A percentile compares a stretch with the other conserved stretches of the same genome.
phyloP scores from a whole-genome alignment of 2,329 filamentous ascomycete genomes.

The Aphanocladium album region DNA sequence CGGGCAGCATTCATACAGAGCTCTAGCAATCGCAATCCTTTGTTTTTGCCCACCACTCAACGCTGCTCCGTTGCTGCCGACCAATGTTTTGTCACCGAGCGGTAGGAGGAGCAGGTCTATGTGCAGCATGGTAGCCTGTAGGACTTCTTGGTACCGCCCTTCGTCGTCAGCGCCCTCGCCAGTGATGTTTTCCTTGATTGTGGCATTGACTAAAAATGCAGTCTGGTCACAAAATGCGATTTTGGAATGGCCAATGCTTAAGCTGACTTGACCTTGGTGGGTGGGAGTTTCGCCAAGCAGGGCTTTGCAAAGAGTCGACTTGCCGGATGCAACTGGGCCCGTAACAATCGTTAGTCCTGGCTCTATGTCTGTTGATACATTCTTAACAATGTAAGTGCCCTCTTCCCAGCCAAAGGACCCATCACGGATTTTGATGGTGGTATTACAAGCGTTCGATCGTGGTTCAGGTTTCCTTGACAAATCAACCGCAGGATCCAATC shows the following conservation, averaged over 20 bases:
- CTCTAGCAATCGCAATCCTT: slow-evolving; percentile 24
- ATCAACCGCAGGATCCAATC: no score
- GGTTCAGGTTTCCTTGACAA: no score
- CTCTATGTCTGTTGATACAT: slow-evolving; percentile 18
- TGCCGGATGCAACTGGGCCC: slow-evolving; percentile 23
- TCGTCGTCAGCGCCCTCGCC: slow-evolving; percentile 18
- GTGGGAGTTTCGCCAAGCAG: slow-evolving; percentile 26
- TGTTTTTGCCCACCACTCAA: slow-evolving; percentile 39
- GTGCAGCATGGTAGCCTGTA: slow-evolving; percentile 17
- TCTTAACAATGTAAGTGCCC: slow-evolving; percentile 21
- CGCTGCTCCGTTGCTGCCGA: slow-evolving; percentile 23
- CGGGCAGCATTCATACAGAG: slow-evolving; percentile 12
- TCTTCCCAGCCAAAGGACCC: slow-evolving; percentile 30
- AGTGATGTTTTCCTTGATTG: slow-evolving; percentile 22
- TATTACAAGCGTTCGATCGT: no score
- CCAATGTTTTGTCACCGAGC: slow-evolving; percentile 29
- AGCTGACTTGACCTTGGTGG: no score
- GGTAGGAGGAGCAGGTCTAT: slow-evolving; percentile 26
- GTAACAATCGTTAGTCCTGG: slow-evolving; percentile 21
- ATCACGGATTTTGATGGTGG: not conserved
- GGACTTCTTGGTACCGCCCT: slow-evolving; percentile 17
- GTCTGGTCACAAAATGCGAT: slow-evolving; percentile 31
- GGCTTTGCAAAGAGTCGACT: slow-evolving; percentile 36
- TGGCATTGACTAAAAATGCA: slow-evolving; percentile 20
- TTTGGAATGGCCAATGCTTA: slow-evolving; percentile 8